Evolutionary conservation across 192 early-diverging fungal species (phyloP), one percentile per base, ranked within the genome.

Genomic region (Backusella sp.): DNA sequence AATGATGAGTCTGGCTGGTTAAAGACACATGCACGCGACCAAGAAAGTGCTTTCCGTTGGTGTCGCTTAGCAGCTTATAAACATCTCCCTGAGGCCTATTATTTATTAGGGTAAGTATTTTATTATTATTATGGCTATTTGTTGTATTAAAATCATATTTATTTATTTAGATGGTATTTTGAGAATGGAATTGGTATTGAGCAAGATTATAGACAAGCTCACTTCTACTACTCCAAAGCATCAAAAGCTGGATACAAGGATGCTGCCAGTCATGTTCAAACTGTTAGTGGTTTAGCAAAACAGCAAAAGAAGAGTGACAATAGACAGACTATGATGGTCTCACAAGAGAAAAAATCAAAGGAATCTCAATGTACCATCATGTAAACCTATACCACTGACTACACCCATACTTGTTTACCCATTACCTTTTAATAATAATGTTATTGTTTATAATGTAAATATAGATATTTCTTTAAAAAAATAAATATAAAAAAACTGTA

Each of bases 81-180:
- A 46, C 41, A 72, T 44, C 41, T 46, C 7, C 70, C 70, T 6
- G 70, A 72, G 12, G 70, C 70, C 15, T 46, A 46, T 26, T 72
- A 46, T 52, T 11, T 72, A 44, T 72, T 72, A 72, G 70, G 70
- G 70, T 72, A 26, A 69, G 68, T 36, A 19, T 8, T 1, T 68
- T 37, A n/a, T 4, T 39, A n/a, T 21, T 41, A 30, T 21, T 19
- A 70, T 39, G n/a, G 11, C 21, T 23, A 36, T 6, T 15, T 70
- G 26, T 1, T 41, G 5, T 41, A 36, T 70, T 41, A 36, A 70
- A 21, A 41, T 15, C 35, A 62, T 69, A 21, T 19, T 5, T 41
- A 15, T 17, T 28, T 30, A 46, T 30, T 23, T 32, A 79, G 78
- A 26, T 79, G 73, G 34, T 79, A 79, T 72, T 79, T 76, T 75